Evolutionary conservation across 805 yeast species (phyloP).

Genomic region (Lachancea mirantina): DNA sequence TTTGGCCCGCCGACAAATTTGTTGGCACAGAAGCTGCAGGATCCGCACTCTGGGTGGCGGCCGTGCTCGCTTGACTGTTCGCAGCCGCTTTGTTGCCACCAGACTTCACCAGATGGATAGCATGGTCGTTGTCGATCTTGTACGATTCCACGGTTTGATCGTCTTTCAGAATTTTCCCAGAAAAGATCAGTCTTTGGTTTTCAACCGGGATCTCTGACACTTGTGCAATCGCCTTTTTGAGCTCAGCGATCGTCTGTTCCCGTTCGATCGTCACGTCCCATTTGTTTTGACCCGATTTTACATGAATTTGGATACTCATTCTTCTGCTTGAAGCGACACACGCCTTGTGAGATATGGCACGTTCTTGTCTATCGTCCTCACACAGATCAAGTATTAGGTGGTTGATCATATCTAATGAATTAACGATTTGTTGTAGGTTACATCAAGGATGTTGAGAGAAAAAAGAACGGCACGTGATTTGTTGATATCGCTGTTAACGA

Average conservation of each 20-base stretch:
- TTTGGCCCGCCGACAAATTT: constrained; percentile 73
- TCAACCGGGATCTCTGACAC: constrained; percentile 61
- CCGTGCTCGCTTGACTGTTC: constrained; percentile 9
- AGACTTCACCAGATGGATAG: constrained; percentile 84
- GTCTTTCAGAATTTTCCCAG: constrained; percentile 91
- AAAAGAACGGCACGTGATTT: no score
- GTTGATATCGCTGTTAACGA: no score
- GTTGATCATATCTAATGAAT: no score
- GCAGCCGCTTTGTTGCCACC: constrained; percentile 38
- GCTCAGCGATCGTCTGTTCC: constrained; percentile 51
- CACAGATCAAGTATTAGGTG: no score
- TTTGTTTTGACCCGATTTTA: constrained; percentile 66
- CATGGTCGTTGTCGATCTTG: constrained; percentile 78
- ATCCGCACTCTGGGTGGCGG: constrained; percentile 15
- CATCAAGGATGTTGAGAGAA: no score
- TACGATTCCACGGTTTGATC: constrained; percentile 64
- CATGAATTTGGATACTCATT: constrained; percentile 26
- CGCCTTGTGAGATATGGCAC: neutral
- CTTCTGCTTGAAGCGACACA: neutral
- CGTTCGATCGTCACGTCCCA: constrained; percentile 55
- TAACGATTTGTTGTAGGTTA: no score
- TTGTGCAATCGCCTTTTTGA: constrained; percentile 58
- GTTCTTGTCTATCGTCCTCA: no score
- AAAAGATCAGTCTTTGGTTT: constrained; percentile 84
- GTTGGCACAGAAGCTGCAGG: constrained; percentile 46